A percentile compares a stretch with the other conserved stretches of the same genome.
Evolutionary conservation across 345 rosid species (phyloP).

Genomic region (Chamaenerion angustifolium): DNA sequence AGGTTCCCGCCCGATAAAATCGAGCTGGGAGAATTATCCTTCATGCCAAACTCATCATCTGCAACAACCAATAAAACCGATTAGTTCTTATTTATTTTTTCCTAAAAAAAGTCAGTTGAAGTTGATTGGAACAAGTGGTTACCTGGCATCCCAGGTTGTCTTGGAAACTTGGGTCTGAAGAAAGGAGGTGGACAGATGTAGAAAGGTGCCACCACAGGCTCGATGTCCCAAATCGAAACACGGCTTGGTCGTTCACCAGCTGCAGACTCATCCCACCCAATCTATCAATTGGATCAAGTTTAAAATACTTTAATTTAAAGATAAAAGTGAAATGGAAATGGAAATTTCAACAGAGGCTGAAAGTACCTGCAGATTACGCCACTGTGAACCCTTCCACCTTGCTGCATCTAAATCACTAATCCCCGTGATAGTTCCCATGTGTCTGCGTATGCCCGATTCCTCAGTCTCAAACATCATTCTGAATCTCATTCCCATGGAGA

Average conservation of each 20-base stretch:
- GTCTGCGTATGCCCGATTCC: conserved; percentile 89
- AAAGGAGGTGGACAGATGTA: conserved; percentile 96
- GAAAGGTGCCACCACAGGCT: conserved; percentile 87
- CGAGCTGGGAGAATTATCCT: conserved; percentile 50
- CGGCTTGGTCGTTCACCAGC: conserved; percentile 81
- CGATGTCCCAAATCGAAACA: conserved; percentile 95
- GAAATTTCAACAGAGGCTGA: neutral
- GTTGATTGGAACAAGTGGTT: neutral
- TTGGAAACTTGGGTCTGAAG: conserved; percentile 80
- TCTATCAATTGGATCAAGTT: conserved; percentile 26
- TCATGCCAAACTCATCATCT: conserved; percentile 84
- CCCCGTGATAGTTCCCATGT: conserved; percentile 92
- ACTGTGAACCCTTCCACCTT: conserved; percentile 88
- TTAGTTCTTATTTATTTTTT: too few species aligned
- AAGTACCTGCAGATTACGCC: conserved; percentile 95
- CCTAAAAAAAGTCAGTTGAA: too few species aligned
- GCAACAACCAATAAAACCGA: too few species aligned
- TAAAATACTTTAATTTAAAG: too few species aligned
- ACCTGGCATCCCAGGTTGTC: conserved; percentile 89
- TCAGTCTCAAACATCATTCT: conserved; percentile 98
- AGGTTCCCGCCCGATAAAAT: conserved; percentile 80
- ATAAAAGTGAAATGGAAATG: too few species aligned
- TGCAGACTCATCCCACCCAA: conserved; percentile 97
- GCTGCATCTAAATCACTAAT: conserved; percentile 76
- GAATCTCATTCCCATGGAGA: conserved; percentile 85